Conservation (phyloP, 1,284 basidiomycete species). For the Boletus subluridellus region DNA sequence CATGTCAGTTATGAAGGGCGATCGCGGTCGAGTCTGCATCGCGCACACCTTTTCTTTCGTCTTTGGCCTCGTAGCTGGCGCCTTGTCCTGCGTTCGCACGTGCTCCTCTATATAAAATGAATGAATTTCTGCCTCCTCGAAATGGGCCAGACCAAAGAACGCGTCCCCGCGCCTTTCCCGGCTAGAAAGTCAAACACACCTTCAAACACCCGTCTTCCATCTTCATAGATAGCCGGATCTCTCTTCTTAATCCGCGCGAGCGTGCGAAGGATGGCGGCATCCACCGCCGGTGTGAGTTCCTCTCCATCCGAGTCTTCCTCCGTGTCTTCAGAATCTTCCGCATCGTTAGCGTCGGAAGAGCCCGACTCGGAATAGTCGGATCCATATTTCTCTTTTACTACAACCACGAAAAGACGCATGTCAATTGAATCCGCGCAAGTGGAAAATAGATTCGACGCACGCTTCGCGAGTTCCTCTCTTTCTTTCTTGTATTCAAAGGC, state of each 20-base stretch:
- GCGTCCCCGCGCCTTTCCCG: too few relatives aligned
- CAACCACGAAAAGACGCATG: neutral
- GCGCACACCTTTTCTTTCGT: conserved; percentile 53
- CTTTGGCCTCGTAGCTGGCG: conserved; percentile 23
- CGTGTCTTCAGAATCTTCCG: conserved; percentile 62
- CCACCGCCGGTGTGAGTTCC: conserved; percentile 66
- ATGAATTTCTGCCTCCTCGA: neutral
- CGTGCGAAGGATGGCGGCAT: conserved; percentile 92
- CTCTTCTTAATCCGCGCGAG: conserved; percentile 81
- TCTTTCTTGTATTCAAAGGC: conserved; percentile 80
- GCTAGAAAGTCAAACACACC: conserved; percentile 42
- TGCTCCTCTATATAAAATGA: conserved; percentile 56
- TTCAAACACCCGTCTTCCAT: conserved; percentile 68
- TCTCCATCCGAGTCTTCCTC: too few relatives aligned
- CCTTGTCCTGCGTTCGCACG: conserved; percentile 40
- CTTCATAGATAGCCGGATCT: conserved; percentile 83
- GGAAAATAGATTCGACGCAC: conserved; percentile 42
- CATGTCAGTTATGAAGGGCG: conserved; percentile 1
- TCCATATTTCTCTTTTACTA: conserved; percentile 86
- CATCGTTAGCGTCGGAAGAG: conserved; percentile 68
- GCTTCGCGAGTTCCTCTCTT: conserved; percentile 74
- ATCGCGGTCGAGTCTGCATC: neutral
- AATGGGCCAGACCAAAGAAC: neutral
- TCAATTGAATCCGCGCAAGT: neutral
- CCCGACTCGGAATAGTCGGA: conserved; percentile 61